Base-by-base conservation (phyloP, 768 basidiomycete genomes). In the Hericium alpestre region DNA sequence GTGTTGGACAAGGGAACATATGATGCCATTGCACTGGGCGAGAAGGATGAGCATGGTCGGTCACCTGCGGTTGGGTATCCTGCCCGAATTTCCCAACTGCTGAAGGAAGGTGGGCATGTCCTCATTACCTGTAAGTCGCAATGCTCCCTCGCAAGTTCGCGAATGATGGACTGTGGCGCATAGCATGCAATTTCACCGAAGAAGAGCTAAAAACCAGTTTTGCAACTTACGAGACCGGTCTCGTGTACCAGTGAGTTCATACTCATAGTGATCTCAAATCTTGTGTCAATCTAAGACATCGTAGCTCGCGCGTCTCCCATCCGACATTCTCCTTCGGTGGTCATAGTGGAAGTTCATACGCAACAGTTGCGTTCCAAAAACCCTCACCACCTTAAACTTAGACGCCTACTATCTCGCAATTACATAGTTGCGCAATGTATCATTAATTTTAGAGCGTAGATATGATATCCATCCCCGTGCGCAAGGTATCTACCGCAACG, bases 1-100 rank as follows among this genome's bases (percentile, higher is more conserved):
- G 65, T 92, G 15, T 65, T 92, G 56, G 90, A 93, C 70, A 93
- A 93, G 67, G 90, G 90, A n/a, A 93, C 90, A 0, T 90, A 82
- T 64, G 90, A 93, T 64, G 89, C 90, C 5, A 90, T 92, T 52
- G 86, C 88, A 0, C 70, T 93, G 40, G 84, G 79, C 52, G 74
- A 76, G 55, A 83, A 80, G 64, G 81, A 84, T 43, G 74, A 70
- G 5, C 63, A 67, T 39, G 87, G 84, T 20, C 66, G 62, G 43
- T 72, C 77, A 1, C 83, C 84, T 1, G 78, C 78, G 0, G 69
- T 73, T n/a, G 66, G 64, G 16, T 92, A 93, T 66, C 87, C 86
- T 3, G 64, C 60, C 48, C 79, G 82, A 12, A 77, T 86, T 20
- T 70, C 72, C 12, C 68, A 69, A 40, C 65, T 88, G 55, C 73